Conservation (phyloP, 164 flowering plant species). For the Stephania cephalantha region DNA sequence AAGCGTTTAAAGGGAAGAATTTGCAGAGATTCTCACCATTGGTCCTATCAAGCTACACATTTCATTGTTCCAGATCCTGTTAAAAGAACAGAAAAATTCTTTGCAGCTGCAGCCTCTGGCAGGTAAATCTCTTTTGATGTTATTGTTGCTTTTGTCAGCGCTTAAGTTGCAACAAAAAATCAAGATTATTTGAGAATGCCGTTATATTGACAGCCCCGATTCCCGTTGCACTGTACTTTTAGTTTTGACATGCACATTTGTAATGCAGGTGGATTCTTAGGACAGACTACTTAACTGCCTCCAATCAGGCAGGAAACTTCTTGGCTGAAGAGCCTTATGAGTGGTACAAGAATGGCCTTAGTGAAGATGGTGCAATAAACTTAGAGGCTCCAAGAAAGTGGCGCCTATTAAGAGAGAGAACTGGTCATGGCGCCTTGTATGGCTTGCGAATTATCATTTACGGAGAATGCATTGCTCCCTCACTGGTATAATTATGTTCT, state of each 20-base stretch:
- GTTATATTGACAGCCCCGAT: neutral
- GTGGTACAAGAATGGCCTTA: conserved; percentile 72
- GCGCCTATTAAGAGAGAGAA: conserved; percentile 77
- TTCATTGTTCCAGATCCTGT: conserved; percentile 75
- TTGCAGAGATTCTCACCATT: conserved; percentile 87
- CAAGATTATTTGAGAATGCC: no score
- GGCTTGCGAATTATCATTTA: conserved; percentile 80
- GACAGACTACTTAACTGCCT: conserved; percentile 71
- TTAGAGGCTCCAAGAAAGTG: conserved; percentile 95
- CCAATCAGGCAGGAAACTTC: conserved; percentile 65
- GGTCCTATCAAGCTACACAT: conserved; percentile 98
- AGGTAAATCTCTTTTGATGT: conserved; percentile 36
- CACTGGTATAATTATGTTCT: conserved; percentile 49
- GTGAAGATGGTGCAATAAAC: conserved; percentile 80
- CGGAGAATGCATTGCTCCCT: conserved; percentile 87
- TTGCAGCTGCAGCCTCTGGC: conserved; percentile 98
- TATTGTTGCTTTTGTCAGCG: neutral
- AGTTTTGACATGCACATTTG: neutral
- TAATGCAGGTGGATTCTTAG: conserved; percentile 87
- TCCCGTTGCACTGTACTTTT: neutral
- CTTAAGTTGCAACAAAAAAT: neutral
- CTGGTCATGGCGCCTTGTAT: conserved; percentile 92
- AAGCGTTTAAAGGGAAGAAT: conserved; percentile 61
- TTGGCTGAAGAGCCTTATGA: conserved; percentile 82
- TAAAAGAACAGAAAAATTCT: conserved; percentile 87